phyloP scores from a whole-genome alignment of 768 basidiomycete species.

The Artomyces pyxidatus region DNA sequence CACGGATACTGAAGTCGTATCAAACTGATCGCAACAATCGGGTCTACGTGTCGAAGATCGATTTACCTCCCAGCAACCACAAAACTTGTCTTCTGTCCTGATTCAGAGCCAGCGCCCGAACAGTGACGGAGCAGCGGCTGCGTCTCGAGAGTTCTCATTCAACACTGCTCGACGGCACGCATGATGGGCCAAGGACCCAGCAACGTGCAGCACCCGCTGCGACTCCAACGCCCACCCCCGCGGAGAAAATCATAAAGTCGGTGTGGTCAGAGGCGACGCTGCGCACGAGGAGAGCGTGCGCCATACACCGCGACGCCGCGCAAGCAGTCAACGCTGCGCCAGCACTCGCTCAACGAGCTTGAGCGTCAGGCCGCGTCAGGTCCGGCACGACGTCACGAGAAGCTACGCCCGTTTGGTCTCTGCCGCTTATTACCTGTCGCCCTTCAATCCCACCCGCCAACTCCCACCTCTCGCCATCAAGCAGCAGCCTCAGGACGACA shows the following conservation, averaged over 20 bases:
- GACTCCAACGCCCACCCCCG: background rate
- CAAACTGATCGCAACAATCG: too few relatives aligned
- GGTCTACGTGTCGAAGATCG: too few relatives aligned
- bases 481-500: conserved; percentile 27
- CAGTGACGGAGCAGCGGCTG: too few relatives aligned
- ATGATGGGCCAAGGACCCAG: background rate
- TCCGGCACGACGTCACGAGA: background rate
- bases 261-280: background rate
- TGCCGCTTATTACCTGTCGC: background rate
- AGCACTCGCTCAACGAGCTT: background rate
- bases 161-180: too few relatives aligned
- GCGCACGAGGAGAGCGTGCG: background rate
- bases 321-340: background rate
- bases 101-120: too few relatives aligned
- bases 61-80: too few relatives aligned
- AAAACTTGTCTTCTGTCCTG: too few relatives aligned
- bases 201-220: background rate
- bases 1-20: too few relatives aligned
- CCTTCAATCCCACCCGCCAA: background rate
- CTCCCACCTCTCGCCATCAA: background rate
- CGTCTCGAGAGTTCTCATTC: too few relatives aligned
- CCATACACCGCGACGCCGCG: background rate
- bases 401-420: background rate
- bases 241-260: background rate
- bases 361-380: too few relatives aligned